Conservation (phyloP, 768 basidiomycete genomes). For the Pleurotus ostreatus region DNA sequence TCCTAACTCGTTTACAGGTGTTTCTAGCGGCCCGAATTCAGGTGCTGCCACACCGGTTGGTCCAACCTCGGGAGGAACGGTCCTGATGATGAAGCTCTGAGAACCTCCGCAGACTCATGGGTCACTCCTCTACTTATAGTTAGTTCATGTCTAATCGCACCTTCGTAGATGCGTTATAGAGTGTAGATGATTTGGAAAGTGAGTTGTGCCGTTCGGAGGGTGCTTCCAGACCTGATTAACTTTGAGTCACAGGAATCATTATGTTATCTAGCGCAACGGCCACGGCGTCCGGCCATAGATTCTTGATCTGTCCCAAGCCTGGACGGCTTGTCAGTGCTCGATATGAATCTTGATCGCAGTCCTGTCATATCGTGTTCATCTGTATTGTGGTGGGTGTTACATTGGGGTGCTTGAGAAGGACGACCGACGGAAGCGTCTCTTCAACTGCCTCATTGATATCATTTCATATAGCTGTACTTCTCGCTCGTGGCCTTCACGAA, state of each 20-base stretch:
- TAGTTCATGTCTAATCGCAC: not conserved
- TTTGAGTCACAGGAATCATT: no score
- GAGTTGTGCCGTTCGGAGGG: not conserved
- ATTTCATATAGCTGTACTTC: no score
- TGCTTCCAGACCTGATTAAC: no score
- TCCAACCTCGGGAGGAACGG: slow-evolving; percentile 9
- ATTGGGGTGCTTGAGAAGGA: not conserved
- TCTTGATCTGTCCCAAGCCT: no score
- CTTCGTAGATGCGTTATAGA: not conserved
- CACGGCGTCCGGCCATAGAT: no score
- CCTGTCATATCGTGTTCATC: not conserved
- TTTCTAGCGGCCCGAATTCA: slow-evolving; percentile 34
- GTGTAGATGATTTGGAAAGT: not conserved
- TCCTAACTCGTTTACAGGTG: slow-evolving; percentile 25
- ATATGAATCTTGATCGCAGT: no score
- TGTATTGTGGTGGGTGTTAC: not conserved
- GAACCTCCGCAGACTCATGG: no score
- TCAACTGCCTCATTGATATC: no score
- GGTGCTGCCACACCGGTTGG: slow-evolving; percentile 43
- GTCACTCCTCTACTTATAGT: not conserved
- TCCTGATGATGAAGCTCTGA: slow-evolving; percentile 26
- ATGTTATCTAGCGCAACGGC: no score
- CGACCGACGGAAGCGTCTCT: not conserved
- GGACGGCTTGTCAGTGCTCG: no score
- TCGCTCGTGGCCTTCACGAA: no score